Conservation (phyloP, 2,329 filamentous ascomycete species). For the Cladosporium sp. region DNA sequence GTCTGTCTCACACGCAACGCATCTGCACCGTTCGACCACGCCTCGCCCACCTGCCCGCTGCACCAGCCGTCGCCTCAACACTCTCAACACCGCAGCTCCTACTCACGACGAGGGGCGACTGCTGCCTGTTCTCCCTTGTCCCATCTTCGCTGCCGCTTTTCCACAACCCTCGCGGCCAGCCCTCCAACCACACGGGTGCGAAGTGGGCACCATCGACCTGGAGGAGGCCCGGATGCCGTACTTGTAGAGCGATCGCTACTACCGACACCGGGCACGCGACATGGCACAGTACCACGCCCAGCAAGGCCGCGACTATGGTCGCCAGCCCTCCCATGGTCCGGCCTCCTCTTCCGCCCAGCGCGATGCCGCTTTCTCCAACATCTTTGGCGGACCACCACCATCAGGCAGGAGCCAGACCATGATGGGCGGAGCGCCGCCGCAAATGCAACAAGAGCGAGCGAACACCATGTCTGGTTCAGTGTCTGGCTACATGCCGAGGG, state of each 20-base stretch:
- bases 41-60: background rate
- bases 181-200: background rate
- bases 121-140: background rate
- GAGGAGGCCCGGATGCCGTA: slow-evolving; percentile 19
- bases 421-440: slow-evolving; percentile 69
- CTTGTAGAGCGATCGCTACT: slow-evolving; percentile 15
- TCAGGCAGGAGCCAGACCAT: slow-evolving; percentile 88
- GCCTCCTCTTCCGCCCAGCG: slow-evolving; percentile 61
- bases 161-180: background rate
- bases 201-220: slow-evolving; percentile 11
- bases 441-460: slow-evolving; percentile 63
- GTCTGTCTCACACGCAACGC: background rate
- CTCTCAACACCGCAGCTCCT: background rate
- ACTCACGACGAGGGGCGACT: background rate
- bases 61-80: slow-evolving; percentile 10
- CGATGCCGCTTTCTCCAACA: slow-evolving; percentile 93
- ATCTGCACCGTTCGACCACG: background rate
- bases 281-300: slow-evolving; percentile 64
- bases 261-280: slow-evolving; percentile 16
- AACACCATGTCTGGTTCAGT: slow-evolving; percentile 58
- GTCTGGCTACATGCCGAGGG: slow-evolving; percentile 56
- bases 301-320: slow-evolving; percentile 55
- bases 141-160: background rate
- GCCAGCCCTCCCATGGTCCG: slow-evolving; percentile 47
- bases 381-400: slow-evolving; percentile 83